These are phyloP conservation scores for Penicillium sp. DNA, from an alignment of 2,329 filamentous ascomycete genomes.

Conservation along the genomic window DNA sequence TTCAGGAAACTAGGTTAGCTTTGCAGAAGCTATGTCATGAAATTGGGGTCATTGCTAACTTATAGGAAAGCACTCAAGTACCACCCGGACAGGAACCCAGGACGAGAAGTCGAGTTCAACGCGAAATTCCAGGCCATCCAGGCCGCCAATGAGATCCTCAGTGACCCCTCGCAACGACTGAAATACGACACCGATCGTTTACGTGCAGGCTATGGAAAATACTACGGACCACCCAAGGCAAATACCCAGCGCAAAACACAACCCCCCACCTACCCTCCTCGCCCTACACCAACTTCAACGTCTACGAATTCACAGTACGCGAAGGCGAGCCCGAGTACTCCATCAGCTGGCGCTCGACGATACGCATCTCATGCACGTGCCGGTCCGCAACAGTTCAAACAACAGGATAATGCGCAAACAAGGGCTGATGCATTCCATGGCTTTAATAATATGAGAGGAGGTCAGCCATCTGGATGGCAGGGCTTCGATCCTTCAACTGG, in stretches of 20 bases:
- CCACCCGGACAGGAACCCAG: slow-evolving; percentile 82
- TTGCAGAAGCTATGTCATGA: not conserved
- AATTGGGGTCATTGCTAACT: not conserved
- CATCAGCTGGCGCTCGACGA: slow-evolving; percentile 33
- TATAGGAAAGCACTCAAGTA: slow-evolving; percentile 60
- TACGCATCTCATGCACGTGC: slow-evolving; percentile 37
- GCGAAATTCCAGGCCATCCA: slow-evolving; percentile 80
- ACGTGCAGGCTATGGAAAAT: slow-evolving; percentile 40
- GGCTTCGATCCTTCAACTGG: slow-evolving; percentile 35
- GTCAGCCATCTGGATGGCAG: slow-evolving; percentile 29
- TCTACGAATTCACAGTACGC: slow-evolving; percentile 10
- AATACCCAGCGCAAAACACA: slow-evolving; percentile 25
- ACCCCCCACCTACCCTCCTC: slow-evolving; percentile 18
- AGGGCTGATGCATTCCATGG: slow-evolving; percentile 39
- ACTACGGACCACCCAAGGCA: slow-evolving; percentile 26
- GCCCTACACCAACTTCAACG: slow-evolving; percentile 21
- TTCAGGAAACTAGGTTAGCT: slow-evolving; percentile 68
- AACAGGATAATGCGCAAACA: slow-evolving; percentile 34
- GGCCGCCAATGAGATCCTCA: slow-evolving; percentile 69
- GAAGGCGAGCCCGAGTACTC: slow-evolving; percentile 22
- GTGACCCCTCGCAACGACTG: slow-evolving; percentile 49
- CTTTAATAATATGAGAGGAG: slow-evolving; percentile 39
- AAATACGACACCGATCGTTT: slow-evolving; percentile 57
- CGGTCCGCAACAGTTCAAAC: slow-evolving; percentile 33
- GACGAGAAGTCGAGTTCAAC: slow-evolving; percentile 68